Base-by-base conservation (phyloP, 495 filamentous ascomycete species). In the Talaromyces liani region DNA sequence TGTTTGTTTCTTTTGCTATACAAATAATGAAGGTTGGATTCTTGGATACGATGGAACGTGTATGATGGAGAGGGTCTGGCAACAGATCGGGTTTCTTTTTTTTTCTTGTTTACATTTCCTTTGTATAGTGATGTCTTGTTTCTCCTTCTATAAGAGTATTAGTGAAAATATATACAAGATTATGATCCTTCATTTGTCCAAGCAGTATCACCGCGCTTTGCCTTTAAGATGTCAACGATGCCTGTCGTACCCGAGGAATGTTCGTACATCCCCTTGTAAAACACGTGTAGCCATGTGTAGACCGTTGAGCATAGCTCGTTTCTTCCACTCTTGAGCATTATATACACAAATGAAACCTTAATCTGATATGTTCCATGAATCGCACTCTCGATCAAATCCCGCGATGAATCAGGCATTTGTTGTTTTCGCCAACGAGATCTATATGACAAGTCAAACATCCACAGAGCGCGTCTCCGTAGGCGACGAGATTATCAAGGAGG, bases 11-110 rank as follows among this genome's bases (percentile, higher is more conserved):
- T 29, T 31, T 25, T 16, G 25, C 5, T 36, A 33, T 39, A 14
- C 14, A 49, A 24, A 47, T 49, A 61, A 61, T 49, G 59, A 56
- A 29, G 2, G 3, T 27, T 33, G 45, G 39, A 36, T 25, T 31
- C 27, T 54, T 51, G 60, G 55, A 64, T 58, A 64, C 62, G 62
- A 64, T 60, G 62, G 62, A 64, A 62, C 47, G 45, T 62, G 60
- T 62, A 62, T 62, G 60, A 62, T 62, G 60, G 60, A 33, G 10
- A 53, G 34, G 25, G 39, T 49, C 25, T 51, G 41, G 18, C 18
- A 58, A 20, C 31, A 34, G 56, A 58, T 33, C 31, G 16, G 31
- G 31, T 33, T 34, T 36, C 10, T 31, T 36, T 22, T 58, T 58
- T 22, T 41, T 60, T 61, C 31, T 60, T 41, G 34, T 61, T 47